Percentiles rank a stretch among this genome's conserved stretches.
Conservation (phyloP, 2,329 filamentous ascomycete genomes). For the Sporothrix brasiliensis region DNA sequence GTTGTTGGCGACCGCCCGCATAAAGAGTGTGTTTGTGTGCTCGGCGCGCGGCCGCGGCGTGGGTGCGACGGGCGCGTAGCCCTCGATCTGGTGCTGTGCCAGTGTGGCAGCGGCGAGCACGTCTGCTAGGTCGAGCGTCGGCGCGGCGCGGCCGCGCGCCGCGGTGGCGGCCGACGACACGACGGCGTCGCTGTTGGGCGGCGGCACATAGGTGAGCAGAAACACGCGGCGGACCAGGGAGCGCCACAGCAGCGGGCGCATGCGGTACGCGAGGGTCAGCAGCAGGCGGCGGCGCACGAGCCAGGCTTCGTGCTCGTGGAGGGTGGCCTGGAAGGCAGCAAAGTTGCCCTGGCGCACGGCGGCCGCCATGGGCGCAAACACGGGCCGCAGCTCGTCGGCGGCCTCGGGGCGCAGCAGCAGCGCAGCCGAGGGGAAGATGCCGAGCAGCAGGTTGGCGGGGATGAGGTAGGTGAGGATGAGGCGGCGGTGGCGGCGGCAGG, state of each 20-base stretch:
- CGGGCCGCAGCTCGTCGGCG: conserved; percentile 58
- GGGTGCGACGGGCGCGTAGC: conserved; percentile 52
- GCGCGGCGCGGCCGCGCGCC: conserved; percentile 62
- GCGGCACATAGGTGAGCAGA: conserved; percentile 73
- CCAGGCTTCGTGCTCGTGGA: conserved; percentile 68
- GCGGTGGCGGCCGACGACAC: conserved; percentile 41
- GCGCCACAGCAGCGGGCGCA: conserved; percentile 82
- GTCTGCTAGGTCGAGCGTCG: conserved; percentile 73
- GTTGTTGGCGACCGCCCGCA: conserved; percentile 56
- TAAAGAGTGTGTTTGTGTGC: conserved; percentile 55
- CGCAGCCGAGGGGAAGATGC: conserved; percentile 71
- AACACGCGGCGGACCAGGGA: conserved; percentile 78
- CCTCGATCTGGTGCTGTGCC: conserved; percentile 66
- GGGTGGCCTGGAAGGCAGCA: conserved; percentile 68
- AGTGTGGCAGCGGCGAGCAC: conserved; percentile 66
- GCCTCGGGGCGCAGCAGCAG: conserved; percentile 75
- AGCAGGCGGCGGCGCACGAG: conserved; percentile 76
- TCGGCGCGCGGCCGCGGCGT: conserved; percentile 45
- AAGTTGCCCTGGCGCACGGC: conserved; percentile 73
- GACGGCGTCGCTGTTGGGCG: conserved; percentile 40
- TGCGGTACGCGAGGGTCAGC: conserved; percentile 72
- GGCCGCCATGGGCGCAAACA: conserved; percentile 73
- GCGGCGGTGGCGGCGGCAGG: conserved; percentile 72
- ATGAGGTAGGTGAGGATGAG: conserved; percentile 84
- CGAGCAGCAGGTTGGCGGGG: conserved; percentile 79